Evolutionary conservation across 352 stramenopile species (phyloP).

Genomic region (Phytophthora sansomeana): DNA sequence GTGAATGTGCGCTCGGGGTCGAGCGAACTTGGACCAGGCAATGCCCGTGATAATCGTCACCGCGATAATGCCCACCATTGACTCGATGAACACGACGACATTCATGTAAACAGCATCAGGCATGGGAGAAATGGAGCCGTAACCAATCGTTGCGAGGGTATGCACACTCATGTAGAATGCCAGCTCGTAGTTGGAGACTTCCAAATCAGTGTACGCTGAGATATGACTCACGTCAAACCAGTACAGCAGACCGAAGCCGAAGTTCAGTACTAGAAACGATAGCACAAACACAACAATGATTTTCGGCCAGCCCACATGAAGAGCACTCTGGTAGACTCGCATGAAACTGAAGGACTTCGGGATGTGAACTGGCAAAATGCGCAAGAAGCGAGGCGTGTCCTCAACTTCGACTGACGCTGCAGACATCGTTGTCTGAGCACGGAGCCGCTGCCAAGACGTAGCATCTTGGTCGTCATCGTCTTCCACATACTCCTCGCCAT

Average conservation of each 20-base stretch:
- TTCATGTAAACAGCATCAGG: constrained; percentile 74
- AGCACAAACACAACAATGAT: constrained; percentile 82
- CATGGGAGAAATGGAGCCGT: constrained; percentile 72
- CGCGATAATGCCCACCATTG: constrained; percentile 75
- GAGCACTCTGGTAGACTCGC: constrained; percentile 78
- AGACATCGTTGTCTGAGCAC: constrained; percentile 40
- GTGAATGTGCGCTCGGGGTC: constrained; percentile 81
- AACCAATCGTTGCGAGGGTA: constrained; percentile 83
- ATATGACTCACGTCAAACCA: constrained; percentile 53
- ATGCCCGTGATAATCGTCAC: constrained; percentile 90
- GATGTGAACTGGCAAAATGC: constrained; percentile 76
- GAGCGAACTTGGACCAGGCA: constrained; percentile 87
- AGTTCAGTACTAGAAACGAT: constrained; percentile 72
- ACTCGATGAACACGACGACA: constrained; percentile 80
- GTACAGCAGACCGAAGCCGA: constrained; percentile 70
- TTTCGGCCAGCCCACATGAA: constrained; percentile 75
- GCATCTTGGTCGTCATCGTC: constrained; percentile 14
- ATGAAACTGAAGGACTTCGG: constrained; percentile 86
- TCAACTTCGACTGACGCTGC: constrained; percentile 77
- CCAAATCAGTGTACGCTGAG: constrained; percentile 55
- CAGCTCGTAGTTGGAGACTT: constrained; percentile 63
- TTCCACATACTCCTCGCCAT: constrained; percentile 28
- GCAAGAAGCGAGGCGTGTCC: constrained; percentile 82
- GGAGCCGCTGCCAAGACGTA: background rate
- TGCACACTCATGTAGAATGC: constrained; percentile 88